Evolutionary conservation across 345 rosid genomes (phyloP), one percentile per base, ranked within the genome.

Genomic region (Eucalyptus viminalis): DNA sequence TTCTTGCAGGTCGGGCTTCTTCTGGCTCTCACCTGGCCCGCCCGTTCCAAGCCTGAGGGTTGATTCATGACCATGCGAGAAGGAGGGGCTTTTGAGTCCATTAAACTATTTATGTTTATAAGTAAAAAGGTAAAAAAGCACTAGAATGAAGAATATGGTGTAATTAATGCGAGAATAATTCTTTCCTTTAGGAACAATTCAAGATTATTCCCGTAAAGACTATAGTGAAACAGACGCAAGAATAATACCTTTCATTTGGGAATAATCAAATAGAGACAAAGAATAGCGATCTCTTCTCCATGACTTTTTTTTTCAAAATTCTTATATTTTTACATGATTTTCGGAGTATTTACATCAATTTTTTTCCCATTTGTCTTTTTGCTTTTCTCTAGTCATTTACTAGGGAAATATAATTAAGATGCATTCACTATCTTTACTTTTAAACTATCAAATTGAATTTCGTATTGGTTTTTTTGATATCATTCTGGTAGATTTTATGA

Each of bases 21-120:
- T 4, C 19, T 60, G 89, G 92, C 16, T 17, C 21, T 2, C 1
- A 2, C 2, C 65, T 40, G 92, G 91, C 89, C 7, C 10, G 93
- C 91, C 93, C 93, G 45, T 43, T 91, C 93, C 92, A 91, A 92
- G 94, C 67, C 22, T 14, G 53, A 91, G 92, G 93, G 94, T 65
- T 86, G 87, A 47, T 31, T 5, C 15, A 2, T 37, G 92, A 60
- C 31, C 31, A 27, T 27, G 31, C 6, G 67, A 60, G n/a, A 8
- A 60, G n/a, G 67, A 60, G 14, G 67, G 67, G 4, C 31, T 12
- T 60, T 60, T 60, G n/a, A 60, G 67, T 60, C 67, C 67, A 27
- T 60, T 60, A 29, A 60, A 60, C 67, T 60, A 60, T 60, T 60
- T 60, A 60, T 60, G 31, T 11, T 60, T 24, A 60, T 11, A 27